Evolutionary conservation across 2,329 filamentous ascomycete genomes (phyloP), one percentile per base, ranked within the genome.

Genomic region (Colletotrichum paranaense): DNA sequence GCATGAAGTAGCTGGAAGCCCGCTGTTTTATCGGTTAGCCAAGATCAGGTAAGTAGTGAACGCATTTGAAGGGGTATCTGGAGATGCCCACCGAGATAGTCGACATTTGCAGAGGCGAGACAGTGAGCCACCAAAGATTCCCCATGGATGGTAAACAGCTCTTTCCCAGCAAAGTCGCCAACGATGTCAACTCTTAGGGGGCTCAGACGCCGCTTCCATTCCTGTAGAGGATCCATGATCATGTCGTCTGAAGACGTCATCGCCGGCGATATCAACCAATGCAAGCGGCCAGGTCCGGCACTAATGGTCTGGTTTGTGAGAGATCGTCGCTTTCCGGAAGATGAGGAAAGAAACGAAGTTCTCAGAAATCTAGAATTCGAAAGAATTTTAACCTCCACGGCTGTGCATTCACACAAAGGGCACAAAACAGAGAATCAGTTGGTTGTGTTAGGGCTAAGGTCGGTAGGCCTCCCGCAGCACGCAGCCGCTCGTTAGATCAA

Each of bases 1-100:
- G 92, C 92, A 79, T 95, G 93, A 0, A 95, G 84, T 7, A 95
- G 80, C 80, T 95, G 93, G 70, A 93, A 92, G 0, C 92, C 93
- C 62, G 85, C 86, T 88, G 74, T 35, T 42, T 9, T 11, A 32
- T 14, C 19, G 22, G 4, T n/a, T 24, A 22, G 24, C n/a, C 16
- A 42, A 30, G 49, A 38, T n/a, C 42, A 7, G 38, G 7, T 6
- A 24, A 19, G 19, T 28, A n/a, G 8, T 14, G 14, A 59, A 11
- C 22, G 32, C 52, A 4, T 4, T 11, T 2, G 62, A 49, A 28
- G 7, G 24, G 22, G 6, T 42, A 11, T 26, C n/a, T 35, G 30
- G 32, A 30, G 22, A 30, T 62, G 67, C 80, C 72, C 80, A 88
- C 86, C 80, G 67, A 87, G 77, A 75, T 93, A 93, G 78, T 95